Conservation (phyloP, 2,329 filamentous ascomycete species). For the Aspergillus quadrilineatus region DNA sequence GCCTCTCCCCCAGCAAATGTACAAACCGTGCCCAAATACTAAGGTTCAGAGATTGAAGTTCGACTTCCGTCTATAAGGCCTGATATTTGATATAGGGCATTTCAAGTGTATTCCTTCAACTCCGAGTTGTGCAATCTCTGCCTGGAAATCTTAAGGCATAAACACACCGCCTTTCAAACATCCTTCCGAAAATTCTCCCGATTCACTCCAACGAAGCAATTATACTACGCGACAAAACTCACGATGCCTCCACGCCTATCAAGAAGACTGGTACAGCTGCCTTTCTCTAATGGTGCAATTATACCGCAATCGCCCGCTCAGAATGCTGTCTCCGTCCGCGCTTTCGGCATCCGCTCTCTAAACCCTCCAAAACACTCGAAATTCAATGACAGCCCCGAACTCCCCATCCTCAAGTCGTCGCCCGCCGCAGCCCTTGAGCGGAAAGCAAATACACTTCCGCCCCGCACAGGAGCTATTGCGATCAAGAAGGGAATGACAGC, state of each 20-base stretch:
- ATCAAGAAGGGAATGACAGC: constrained; percentile 96
- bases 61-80: too few relatives aligned
- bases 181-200: constrained; percentile 18
- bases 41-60: background rate
- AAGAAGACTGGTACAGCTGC: constrained; percentile 33
- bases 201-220: background rate
- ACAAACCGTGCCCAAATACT: background rate
- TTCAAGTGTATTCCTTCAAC: too few relatives aligned
- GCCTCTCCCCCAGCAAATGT: background rate
- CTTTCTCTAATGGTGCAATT: constrained; percentile 26
- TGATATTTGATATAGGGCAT: too few relatives aligned
- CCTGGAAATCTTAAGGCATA: constrained; percentile 3
- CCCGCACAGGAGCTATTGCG: constrained; percentile 78
- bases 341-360: constrained; percentile 59
- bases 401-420: constrained; percentile 56
- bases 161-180: constrained; percentile 13
- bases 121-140: background rate
- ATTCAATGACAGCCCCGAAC: constrained; percentile 53
- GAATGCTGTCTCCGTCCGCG: constrained; percentile 31
- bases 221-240: constrained; percentile 4
- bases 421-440: constrained; percentile 60
- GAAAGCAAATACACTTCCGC: constrained; percentile 58
- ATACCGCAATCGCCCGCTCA: constrained; percentile 25
- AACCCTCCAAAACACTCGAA: constrained; percentile 52
- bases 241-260: constrained; percentile 39